Evolutionary conservation across 176 grass and related monocot genomes (phyloP), one percentile per base, ranked within the genome.

Genomic region (Cenchrus americanus): DNA sequence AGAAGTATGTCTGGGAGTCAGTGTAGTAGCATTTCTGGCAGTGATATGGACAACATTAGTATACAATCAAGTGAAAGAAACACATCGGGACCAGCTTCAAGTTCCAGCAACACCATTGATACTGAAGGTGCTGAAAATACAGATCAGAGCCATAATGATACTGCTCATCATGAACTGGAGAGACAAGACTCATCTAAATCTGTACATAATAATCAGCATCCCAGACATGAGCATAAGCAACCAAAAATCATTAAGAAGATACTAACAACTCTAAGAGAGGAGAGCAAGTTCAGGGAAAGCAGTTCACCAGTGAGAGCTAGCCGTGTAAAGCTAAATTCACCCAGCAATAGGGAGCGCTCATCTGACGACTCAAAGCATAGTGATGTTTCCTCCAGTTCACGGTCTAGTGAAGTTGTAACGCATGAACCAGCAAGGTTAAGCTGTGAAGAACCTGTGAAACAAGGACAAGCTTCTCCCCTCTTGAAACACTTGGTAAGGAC

Each of bases 1-100:
- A 93, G 23, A 65, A 96, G 88, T 82, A 96, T 99, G 91, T 96
- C 89, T 63, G 88, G 89, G 55, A 99, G 91, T 77, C 93, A 94
- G 79, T 90, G 73, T 60, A 92, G 93, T 69, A 99, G 89, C 76
- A 80, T 94, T 79, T 99, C 87, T 71, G 88, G 93, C 53, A 96
- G 89, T 77, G 91, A 99, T 82, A 79, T 89, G 78, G 97, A 99
- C 37, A 94, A 91, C 79, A 86, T 93, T 26, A 94, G 93, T 82
- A 82, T 93, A 80, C 89, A 96, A 46, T 95, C 91, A 82, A 88
- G 69, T 48, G 87, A 93, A 80, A 89, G 79, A 64, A 96, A 87
- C 53, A 78, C 75, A 53, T 88, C 78, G 65, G 86, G 86, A 58
- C n/a, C 52, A 86, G 53, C 79, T 53, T 66, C 88, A 71, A 90